phyloP scores from a whole-genome alignment of 305 asterid genomes.

The Petunia hybrid region DNA sequence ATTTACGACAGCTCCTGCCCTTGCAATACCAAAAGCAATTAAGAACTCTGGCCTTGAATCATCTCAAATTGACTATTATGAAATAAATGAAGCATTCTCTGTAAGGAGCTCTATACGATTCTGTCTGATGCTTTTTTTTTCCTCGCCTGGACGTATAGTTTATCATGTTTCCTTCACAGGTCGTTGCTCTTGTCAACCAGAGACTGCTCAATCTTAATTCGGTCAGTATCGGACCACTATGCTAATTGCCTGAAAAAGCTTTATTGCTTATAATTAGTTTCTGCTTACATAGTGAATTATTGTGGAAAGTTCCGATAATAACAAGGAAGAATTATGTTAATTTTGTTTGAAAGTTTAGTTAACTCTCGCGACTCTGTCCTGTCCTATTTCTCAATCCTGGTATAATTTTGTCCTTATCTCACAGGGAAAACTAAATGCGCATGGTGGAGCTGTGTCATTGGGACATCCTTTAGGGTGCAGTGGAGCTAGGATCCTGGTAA shows the following conservation, averaged over 20 bases:
- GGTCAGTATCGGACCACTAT: conserved; percentile 52
- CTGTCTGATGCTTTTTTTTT: conserved; percentile 15
- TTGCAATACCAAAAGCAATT: conserved; percentile 95
- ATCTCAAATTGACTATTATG: conserved; percentile 80
- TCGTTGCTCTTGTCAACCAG: conserved; percentile 91
- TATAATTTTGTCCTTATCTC: conserved; percentile 24
- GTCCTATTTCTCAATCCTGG: conserved; percentile 28
- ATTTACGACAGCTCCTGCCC: conserved; percentile 95
- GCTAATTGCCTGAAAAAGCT: background rate
- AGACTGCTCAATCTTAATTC: conserved; percentile 70
- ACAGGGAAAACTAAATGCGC: conserved; percentile 76
- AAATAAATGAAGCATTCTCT: conserved; percentile 94
- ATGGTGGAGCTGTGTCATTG: conserved; percentile 93
- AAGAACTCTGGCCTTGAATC: conserved; percentile 73
- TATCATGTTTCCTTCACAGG: conserved; percentile 52
- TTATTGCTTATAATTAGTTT: background rate
- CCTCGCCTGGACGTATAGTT: background rate
- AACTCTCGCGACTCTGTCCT: background rate
- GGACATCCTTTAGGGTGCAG: conserved; percentile 98
- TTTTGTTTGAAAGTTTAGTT: background rate
- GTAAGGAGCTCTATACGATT: conserved; percentile 54
- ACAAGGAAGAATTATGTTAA: background rate
- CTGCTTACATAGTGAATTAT: background rate
- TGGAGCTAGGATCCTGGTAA: conserved; percentile 92
- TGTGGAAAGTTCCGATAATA: background rate